Evolutionary conservation across 1,284 basidiomycete genomes (phyloP).

Genomic region (Apiotrichum akiyoshidainum): DNA sequence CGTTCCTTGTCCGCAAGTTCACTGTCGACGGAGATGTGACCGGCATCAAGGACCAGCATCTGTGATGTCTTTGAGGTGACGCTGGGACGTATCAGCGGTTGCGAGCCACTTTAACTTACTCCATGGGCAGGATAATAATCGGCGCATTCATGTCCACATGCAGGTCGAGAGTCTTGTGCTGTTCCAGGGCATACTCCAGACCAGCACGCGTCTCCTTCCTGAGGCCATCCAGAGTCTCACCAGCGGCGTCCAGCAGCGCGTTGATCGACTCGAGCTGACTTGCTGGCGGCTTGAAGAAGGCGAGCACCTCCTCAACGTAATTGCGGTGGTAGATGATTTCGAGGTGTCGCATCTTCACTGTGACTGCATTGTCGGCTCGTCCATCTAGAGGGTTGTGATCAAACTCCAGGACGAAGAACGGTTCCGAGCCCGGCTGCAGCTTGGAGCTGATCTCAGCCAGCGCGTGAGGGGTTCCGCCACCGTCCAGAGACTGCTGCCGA

Average conservation of each 20-base stretch:
- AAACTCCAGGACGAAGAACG: conserved; percentile 90
- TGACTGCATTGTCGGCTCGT: conserved; percentile 86
- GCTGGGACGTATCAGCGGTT: conserved; percentile 22
- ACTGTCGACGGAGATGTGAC: conserved; percentile 91
- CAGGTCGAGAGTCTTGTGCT: conserved; percentile 75
- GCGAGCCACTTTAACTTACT: conserved; percentile 50
- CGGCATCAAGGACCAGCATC: conserved; percentile 91
- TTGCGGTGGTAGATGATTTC: conserved; percentile 96
- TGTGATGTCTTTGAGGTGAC: conserved; percentile 74
- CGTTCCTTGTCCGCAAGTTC: conserved; percentile 81
- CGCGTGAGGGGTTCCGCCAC: conserved; percentile 35
- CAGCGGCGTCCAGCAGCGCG: conserved; percentile 82
- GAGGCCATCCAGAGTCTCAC: conserved; percentile 89
- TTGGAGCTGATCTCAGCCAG: conserved; percentile 41
- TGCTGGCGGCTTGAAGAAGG: conserved; percentile 91
- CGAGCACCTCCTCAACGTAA: conserved; percentile 87
- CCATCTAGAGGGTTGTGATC: conserved; percentile 92
- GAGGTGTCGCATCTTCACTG: conserved; percentile 90
- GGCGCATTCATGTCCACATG: conserved; percentile 96
- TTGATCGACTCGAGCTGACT: conserved; percentile 95
- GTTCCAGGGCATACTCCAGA: conserved; percentile 78
- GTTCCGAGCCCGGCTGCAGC: conserved; percentile 53
- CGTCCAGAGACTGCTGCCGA: conserved; percentile 28
- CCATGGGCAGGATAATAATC: conserved; percentile 94
- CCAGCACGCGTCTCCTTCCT: conserved; percentile 94